Evolutionary conservation across 257 asterid genomes (phyloP), one percentile per base, ranked within the genome.

Genomic region (Salvia splendens): DNA sequence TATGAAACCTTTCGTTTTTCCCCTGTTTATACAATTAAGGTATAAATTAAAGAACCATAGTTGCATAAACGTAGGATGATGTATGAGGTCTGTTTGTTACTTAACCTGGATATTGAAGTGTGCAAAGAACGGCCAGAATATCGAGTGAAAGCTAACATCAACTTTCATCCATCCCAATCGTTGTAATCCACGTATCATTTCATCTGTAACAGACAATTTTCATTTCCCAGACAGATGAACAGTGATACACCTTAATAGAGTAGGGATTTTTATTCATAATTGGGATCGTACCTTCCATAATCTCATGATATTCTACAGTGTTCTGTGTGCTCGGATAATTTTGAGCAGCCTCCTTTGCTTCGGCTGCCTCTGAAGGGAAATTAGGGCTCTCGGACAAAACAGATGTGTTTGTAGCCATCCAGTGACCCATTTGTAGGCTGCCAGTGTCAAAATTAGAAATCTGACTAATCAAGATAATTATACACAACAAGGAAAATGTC

Each of bases 321-420:
- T 73, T 85, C 73, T 78, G 74, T 10, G 69, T 28, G 75, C 14
- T 93, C 36, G 95, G 85, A 62, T 80, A 80, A 17, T 78, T 88
- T 75, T 90, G 97, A 61, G 95, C 97, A 32, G 91, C 94, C 79
- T 86, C 95, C 73, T 90, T 90, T 46, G 95, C 96, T 74, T 77
- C 82, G 17, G 94, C 97, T 32, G 97, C 99, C 77, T 88, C 85
- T 4, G 84, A 94, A 68, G 85, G 87, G 72, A 88, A 88, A 53
- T 80, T 74, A 4, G 97, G 88, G 12, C 75, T 77, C 77, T 82
- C 85, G 2, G 91, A 82, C 47, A 78, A 77, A 72, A 82, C 83
- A 11, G 95, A 93, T 81, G 69, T 94, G 97, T 56, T 86, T 72
- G 73, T 94, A 94, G 70, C 99, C 97, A 66, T 86, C 97, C 83